Conservation (phyloP, 768 basidiomycete species). For the Auricularia sp. region DNA sequence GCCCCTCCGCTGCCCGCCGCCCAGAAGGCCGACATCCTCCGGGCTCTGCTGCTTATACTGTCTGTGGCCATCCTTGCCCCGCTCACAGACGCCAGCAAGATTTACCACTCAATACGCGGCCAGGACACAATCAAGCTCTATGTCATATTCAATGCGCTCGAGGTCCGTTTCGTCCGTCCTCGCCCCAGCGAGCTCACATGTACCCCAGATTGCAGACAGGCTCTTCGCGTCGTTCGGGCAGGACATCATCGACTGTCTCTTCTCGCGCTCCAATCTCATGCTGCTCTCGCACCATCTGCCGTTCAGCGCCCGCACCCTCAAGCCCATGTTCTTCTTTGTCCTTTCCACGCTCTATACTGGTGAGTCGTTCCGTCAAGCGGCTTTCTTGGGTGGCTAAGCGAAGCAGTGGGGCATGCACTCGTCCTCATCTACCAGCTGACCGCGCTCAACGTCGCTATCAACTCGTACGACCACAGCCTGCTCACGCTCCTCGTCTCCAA, state of each 20-base stretch:
- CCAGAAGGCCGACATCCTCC: constrained; percentile 89
- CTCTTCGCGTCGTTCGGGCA: constrained; percentile 95
- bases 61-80: constrained; percentile 69
- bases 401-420: constrained; percentile 77
- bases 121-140: constrained; percentile 99
- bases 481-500: constrained; percentile 91
- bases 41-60: constrained; percentile 61
- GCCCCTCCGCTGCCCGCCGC: constrained; percentile 60
- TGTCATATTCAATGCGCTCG: constrained; percentile 96
- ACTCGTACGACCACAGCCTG: constrained; percentile 93
- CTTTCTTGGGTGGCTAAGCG: constrained; percentile 4
- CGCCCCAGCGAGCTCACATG: neutral
- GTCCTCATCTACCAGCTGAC: constrained; percentile 95
- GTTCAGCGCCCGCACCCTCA: constrained; percentile 54
- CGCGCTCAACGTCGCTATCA: constrained; percentile 92
- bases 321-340: constrained; percentile 75
- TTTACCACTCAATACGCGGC: constrained; percentile 94
- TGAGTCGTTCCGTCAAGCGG: constrained; percentile 26
- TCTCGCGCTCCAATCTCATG: constrained; percentile 83
- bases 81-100: constrained; percentile 91
- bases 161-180: constrained; percentile 44
- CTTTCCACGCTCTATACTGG: constrained; percentile 78
- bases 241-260: constrained; percentile 92
- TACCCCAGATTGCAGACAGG: constrained; percentile 77
- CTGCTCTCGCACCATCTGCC: constrained; percentile 54